Evolutionary conservation across 1,139 yeast genomes (phyloP).

Genomic region (Kluyveromyces sp.): DNA sequence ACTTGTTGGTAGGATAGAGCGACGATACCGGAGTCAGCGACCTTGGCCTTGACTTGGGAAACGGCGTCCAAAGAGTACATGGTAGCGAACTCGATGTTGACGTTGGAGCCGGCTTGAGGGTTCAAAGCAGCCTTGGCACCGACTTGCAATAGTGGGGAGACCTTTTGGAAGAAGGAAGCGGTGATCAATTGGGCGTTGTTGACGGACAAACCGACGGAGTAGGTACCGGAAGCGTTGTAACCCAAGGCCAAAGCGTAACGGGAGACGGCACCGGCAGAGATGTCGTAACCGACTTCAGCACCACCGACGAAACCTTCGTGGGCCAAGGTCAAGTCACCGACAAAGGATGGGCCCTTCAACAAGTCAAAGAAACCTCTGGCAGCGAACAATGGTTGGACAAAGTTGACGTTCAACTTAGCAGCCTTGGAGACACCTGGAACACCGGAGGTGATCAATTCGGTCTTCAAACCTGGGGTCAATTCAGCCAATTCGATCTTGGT

Average conservation of each 20-base stretch:
- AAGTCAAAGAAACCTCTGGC: slow-evolving; percentile 94
- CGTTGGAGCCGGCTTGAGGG: slow-evolving; percentile 67
- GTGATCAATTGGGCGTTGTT: slow-evolving; percentile 86
- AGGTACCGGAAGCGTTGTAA: slow-evolving; percentile 70
- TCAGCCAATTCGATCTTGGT: slow-evolving; percentile 91
- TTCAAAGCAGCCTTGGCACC: slow-evolving; percentile 98
- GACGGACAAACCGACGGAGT: slow-evolving; percentile 82
- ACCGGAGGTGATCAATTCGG: slow-evolving; percentile 82
- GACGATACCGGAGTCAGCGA: slow-evolving; percentile 94
- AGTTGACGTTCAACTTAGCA: slow-evolving; percentile 86
- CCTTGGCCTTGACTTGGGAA: slow-evolving; percentile 91
- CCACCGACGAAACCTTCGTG: slow-evolving; percentile 97
- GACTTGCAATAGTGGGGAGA: slow-evolving; percentile 84
- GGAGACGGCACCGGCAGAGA: slow-evolving; percentile 84
- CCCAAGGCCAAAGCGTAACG: slow-evolving; percentile 94
- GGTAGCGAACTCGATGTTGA: slow-evolving; percentile 90
- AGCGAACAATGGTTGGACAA: slow-evolving; percentile 87
- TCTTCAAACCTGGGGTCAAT: slow-evolving; percentile 91
- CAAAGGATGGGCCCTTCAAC: slow-evolving; percentile 90
- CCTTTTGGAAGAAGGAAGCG: slow-evolving; percentile 96
- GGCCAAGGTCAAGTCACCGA: slow-evolving; percentile 91
- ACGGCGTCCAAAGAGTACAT: slow-evolving; percentile 84
- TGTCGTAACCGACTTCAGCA: slow-evolving; percentile 95
- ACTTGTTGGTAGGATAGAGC: slow-evolving; percentile 92
- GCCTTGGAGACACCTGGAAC: slow-evolving; percentile 84